Conservation (phyloP, 352 stramenopile species). For the Albugo candida region DNA sequence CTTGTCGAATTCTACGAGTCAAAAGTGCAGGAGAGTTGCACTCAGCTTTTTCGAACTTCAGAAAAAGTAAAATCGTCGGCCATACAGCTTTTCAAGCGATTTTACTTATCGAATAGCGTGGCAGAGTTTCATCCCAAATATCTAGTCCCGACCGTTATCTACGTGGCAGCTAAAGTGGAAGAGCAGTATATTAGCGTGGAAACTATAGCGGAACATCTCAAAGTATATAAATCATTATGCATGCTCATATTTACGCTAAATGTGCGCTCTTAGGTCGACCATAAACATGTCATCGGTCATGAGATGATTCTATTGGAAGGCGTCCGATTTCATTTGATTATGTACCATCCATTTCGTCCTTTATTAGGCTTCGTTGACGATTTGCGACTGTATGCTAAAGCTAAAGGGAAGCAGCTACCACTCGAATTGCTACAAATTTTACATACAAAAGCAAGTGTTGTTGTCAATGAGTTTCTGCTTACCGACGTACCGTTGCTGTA, state of each 20-base stretch:
- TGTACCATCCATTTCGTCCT: slow-evolving; percentile 75
- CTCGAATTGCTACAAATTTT: slow-evolving; percentile 53
- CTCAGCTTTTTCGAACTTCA: slow-evolving; percentile 63
- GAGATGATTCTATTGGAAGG: slow-evolving; percentile 78
- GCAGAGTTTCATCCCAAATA: slow-evolving; percentile 81
- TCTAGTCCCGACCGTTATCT: slow-evolving; percentile 68
- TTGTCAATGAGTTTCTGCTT: slow-evolving; percentile 59
- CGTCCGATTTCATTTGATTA: slow-evolving; percentile 77
- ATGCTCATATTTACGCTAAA: slow-evolving; percentile 1
- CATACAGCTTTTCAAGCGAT: slow-evolving; percentile 74
- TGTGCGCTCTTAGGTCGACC: slow-evolving; percentile 20
- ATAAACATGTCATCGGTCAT: slow-evolving; percentile 71
- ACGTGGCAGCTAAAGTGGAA: slow-evolving; percentile 78
- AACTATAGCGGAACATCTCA: slow-evolving; percentile 61
- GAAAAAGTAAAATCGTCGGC: slow-evolving; percentile 78
- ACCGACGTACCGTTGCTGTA: slow-evolving; percentile 46
- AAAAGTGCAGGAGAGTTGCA: slow-evolving; percentile 73
- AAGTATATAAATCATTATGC: slow-evolving; percentile 4
- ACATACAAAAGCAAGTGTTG: slow-evolving; percentile 42
- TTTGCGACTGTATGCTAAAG: slow-evolving; percentile 52
- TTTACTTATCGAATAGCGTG: slow-evolving; percentile 78
- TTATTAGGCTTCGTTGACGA: slow-evolving; percentile 71
- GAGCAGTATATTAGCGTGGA: slow-evolving; percentile 82
- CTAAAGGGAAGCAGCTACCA: slow-evolving; percentile 23
- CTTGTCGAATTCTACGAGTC: slow-evolving; percentile 57